Conservation (phyloP, 805 yeast genomes). For the Ogataea zsoltii region DNA sequence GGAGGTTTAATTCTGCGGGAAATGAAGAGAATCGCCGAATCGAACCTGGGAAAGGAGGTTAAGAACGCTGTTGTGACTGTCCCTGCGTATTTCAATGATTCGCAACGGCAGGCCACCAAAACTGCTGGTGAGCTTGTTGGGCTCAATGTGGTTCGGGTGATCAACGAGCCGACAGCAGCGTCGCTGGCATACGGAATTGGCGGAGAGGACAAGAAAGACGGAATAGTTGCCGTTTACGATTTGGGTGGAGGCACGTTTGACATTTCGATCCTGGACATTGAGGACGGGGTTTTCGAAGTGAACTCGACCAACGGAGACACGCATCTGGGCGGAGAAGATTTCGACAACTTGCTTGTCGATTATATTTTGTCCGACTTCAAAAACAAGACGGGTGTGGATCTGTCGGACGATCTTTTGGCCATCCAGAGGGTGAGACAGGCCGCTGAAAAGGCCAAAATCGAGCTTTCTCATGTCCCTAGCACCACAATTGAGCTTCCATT, state of each 20-base stretch:
- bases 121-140: constrained; percentile 96
- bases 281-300: constrained; percentile 96
- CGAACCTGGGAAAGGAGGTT: constrained; percentile 71
- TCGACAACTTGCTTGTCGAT: constrained; percentile 80
- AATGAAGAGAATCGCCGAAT: constrained; percentile 95
- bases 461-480: constrained; percentile 69
- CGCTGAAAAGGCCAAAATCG: constrained; percentile 88
- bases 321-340: constrained; percentile 89
- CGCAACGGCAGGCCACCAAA: constrained; percentile 89
- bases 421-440: constrained; percentile 86
- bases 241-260: constrained; percentile 98
- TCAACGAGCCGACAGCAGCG: constrained; percentile 89
- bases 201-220: constrained; percentile 51
- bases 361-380: constrained; percentile 78
- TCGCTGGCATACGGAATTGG: constrained; percentile 93
- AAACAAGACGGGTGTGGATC: constrained; percentile 63
- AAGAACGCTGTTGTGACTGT: constrained; percentile 90
- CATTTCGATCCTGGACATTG: constrained; percentile 92
- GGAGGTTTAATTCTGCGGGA: constrained; percentile 91
- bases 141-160: constrained; percentile 79
- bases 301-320: constrained; percentile 94
- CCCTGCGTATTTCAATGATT: constrained; percentile 86
- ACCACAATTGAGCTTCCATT: constrained; percentile 82
- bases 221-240: constrained; percentile 87
- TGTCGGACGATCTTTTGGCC: constrained; percentile 68